phyloP scores from a whole-genome alignment of 2,329 filamentous ascomycete genomes.

The Pleoardoris graminearum region DNA sequence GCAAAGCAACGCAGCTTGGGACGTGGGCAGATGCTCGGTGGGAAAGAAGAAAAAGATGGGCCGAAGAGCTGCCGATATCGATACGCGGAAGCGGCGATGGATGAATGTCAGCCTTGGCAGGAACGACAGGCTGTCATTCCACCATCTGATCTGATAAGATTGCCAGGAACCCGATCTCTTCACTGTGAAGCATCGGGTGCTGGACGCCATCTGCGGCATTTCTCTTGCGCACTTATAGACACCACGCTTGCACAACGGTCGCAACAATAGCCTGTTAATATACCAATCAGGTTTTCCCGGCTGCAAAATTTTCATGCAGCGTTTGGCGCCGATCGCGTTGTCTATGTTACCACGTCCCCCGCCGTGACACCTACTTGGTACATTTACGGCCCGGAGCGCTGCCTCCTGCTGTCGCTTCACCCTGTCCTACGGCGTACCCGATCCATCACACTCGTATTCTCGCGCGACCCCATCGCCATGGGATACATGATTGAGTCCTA shows the following conservation, averaged over 20 bases:
- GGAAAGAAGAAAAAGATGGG: neutral
- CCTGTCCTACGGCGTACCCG: conserved; percentile 25
- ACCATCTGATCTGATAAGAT: conserved; percentile 40
- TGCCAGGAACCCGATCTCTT: conserved; percentile 22
- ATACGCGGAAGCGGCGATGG: neutral
- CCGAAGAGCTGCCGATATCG: conserved; percentile 18
- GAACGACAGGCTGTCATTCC: conserved; percentile 18
- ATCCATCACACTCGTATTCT: conserved; percentile 11
- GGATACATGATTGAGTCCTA: conserved; percentile 23
- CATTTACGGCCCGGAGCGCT: conserved; percentile 16
- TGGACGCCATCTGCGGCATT: conserved; percentile 6
- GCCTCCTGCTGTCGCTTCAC: conserved; percentile 16
- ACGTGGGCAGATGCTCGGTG: neutral
- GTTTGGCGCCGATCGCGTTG: conserved; percentile 28
- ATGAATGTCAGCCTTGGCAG: no score
- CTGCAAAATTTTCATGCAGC: conserved; percentile 31
- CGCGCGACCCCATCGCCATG: conserved; percentile 20
- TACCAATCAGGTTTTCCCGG: conserved; percentile 26
- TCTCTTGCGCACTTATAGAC: conserved; percentile 13
- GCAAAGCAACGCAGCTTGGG: conserved; percentile 1
- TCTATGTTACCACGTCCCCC: conserved; percentile 21
- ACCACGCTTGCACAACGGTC: conserved; percentile 20
- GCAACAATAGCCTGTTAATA: conserved; percentile 16
- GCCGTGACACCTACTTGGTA: conserved; percentile 16
- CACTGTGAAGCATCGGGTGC: neutral